Base-by-base conservation (phyloP, 2,329 filamentous ascomycete genomes). In the Diplodia sapinea region DNA sequence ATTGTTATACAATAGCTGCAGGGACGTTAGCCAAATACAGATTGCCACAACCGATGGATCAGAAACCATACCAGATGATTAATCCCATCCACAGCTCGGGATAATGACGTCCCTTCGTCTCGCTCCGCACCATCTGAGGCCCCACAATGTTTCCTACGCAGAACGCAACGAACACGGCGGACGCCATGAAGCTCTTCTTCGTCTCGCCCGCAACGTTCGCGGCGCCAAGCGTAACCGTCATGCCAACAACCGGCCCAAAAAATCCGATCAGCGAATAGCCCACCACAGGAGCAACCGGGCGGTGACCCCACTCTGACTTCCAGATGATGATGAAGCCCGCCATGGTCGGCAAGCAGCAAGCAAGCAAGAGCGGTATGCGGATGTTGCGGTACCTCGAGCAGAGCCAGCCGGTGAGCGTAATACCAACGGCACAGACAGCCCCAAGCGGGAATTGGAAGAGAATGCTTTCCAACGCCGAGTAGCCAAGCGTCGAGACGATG, bases 101-200 rank as follows among this genome's bases (percentile, higher is more conserved):
- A 73, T 93, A 93, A 76, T 93, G 91, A 56, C 84, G 74, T 0
- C 74, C 78, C 70, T 89, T 89, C 0, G 87, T 89, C 76, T 90
- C 81, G 17, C 85, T 88, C 72, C 29, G 43, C 38, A 61, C 56
- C 4, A 61, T 38, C 56, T 61, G 56, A 13, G 56, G 56, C 13
- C 56, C 56, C 17, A 61, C 56, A 9, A 61, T 61, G 23, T 61
- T 61, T 2, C 56, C 56, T 40, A 61, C 26, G 40, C 56, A 61
- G 38, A 47, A 61, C 1, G 56, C 56, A 4, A 61, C 56, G 17
- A 61, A 61, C 23, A 86, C 86, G 50, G 93, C 85, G 49, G 93
- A 87, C 0, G 90, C 89, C 84, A 91, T 92, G 72, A 90, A 88
- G 70, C 88, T 90, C 82, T 93, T 93, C 80, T 93, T 93, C 0